Evolutionary conservation across 2,329 filamentous ascomycete genomes (phyloP).

Genomic region (Metarhizium humberi): DNA sequence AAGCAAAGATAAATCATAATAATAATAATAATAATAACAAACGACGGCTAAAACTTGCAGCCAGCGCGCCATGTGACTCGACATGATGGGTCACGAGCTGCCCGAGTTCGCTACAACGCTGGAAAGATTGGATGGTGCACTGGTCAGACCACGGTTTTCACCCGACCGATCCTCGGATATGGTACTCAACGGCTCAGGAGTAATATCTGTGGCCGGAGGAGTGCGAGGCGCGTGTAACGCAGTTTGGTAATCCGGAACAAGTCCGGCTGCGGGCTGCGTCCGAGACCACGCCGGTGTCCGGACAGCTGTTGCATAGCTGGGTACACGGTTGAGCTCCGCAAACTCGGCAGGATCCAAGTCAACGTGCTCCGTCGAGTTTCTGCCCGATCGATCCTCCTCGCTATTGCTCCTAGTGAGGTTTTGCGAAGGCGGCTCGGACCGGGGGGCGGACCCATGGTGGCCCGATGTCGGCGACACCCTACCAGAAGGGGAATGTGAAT

Average conservation of each 20-base stretch:
- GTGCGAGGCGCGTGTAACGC: conserved; percentile 45
- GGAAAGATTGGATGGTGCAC: neutral
- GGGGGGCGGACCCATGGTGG: conserved; percentile 24
- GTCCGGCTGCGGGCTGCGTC: conserved; percentile 35
- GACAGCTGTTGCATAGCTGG: conserved; percentile 68
- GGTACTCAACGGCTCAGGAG: conserved; percentile 19
- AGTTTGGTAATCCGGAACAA: conserved; percentile 58
- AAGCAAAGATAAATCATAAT: neutral
- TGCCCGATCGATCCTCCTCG: conserved; percentile 39
- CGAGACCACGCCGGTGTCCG: conserved; percentile 50
- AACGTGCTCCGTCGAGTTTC: conserved; percentile 46
- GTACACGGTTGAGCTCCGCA: conserved; percentile 60
- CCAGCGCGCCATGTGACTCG: neutral
- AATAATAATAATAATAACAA: neutral
- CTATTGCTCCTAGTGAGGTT: conserved; percentile 45
- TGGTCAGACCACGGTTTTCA: conserved; percentile 9
- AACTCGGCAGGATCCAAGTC: conserved; percentile 52
- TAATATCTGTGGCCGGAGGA: conserved; percentile 27
- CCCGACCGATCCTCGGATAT: conserved; percentile 22
- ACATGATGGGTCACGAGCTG: neutral
- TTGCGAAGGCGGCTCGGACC: conserved; percentile 33
- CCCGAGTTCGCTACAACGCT: neutral
- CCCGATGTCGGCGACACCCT: conserved; percentile 33
- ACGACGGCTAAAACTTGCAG: neutral
- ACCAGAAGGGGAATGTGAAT: conserved; percentile 32